These are phyloP conservation scores for Zangia roseola DNA, from an alignment of 768 basidiomycete species.

Conservation along the genomic window DNA sequence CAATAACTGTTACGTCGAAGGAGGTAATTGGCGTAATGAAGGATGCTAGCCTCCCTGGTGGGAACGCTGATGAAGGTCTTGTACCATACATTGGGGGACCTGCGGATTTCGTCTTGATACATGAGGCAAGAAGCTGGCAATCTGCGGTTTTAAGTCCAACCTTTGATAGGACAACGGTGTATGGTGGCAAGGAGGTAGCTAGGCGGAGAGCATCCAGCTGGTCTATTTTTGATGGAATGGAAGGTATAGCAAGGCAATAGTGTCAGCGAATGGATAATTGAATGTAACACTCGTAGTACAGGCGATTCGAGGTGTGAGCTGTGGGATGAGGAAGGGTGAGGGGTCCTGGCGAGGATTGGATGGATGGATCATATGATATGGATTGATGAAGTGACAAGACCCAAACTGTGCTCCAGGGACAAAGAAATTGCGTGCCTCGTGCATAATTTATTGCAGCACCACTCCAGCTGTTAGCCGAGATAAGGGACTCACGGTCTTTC, in stretches of 20 bases:
- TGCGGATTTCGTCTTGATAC: conserved; percentile 61
- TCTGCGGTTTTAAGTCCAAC: conserved; percentile 49
- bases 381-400: neutral
- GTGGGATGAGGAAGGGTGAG: neutral
- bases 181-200: conserved; percentile 16
- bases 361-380: neutral
- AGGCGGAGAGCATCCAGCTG: conserved; percentile 17
- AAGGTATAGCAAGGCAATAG: neutral
- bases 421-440: neutral
- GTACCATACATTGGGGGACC: conserved; percentile 39
- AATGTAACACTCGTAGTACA: conserved; percentile 4
- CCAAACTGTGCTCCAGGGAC: conserved; percentile 13
- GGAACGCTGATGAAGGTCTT: conserved; percentile 21
- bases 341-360: no score
- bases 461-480: conserved; percentile 1
- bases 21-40: conserved; percentile 41
- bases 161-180: conserved; percentile 23
- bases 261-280: neutral
- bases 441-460: neutral
- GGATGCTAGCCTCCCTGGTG: neutral
- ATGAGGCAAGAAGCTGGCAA: conserved; percentile 43
- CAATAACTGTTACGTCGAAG: conserved; percentile 54
- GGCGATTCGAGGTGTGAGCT: neutral
- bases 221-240: conserved; percentile 15
- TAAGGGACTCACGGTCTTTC: neutral